Percentiles rank a stretch among this genome's conserved stretches.
Evolutionary conservation across 441 rosid genomes (phyloP).

Genomic region (Populus trichocarpa): DNA sequence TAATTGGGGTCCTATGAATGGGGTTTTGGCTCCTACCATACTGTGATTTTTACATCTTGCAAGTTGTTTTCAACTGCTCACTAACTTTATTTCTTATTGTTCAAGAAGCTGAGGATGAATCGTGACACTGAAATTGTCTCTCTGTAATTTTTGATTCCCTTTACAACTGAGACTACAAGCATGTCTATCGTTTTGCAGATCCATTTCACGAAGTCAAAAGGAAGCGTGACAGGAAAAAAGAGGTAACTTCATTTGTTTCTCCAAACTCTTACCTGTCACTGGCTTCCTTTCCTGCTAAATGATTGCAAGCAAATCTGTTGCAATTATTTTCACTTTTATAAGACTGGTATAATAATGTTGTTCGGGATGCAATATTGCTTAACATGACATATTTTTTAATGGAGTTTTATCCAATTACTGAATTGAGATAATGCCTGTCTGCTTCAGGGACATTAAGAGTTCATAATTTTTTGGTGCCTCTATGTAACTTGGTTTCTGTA

Average conservation of each 20-base stretch:
- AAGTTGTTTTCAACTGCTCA: neutral
- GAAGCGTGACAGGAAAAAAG: slow-evolving; percentile 76
- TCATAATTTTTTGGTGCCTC: neutral
- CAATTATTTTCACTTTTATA: neutral
- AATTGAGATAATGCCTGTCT: neutral
- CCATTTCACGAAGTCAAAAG: slow-evolving; percentile 86
- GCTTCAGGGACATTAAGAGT: neutral
- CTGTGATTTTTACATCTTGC: neutral
- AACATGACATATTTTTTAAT: neutral
- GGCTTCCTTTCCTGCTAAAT: neutral
- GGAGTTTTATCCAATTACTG: neutral
- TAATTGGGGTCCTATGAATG: neutral
- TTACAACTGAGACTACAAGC: slow-evolving; percentile 10
- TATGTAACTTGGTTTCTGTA: neutral
- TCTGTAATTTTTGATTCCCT: neutral
- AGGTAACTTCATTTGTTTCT: slow-evolving; percentile 36
- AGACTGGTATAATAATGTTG: neutral
- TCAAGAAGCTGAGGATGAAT: neutral
- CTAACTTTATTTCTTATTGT: neutral
- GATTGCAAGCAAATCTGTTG: neutral
- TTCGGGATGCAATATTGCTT: neutral
- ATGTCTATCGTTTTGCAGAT: slow-evolving; percentile 45
- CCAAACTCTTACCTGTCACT: neutral
- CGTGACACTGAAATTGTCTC: neutral
- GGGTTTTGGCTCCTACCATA: neutral